These are phyloP conservation scores for Xylaria acuta DNA, from an alignment of 495 filamentous ascomycete genomes.

Conservation along the genomic window DNA sequence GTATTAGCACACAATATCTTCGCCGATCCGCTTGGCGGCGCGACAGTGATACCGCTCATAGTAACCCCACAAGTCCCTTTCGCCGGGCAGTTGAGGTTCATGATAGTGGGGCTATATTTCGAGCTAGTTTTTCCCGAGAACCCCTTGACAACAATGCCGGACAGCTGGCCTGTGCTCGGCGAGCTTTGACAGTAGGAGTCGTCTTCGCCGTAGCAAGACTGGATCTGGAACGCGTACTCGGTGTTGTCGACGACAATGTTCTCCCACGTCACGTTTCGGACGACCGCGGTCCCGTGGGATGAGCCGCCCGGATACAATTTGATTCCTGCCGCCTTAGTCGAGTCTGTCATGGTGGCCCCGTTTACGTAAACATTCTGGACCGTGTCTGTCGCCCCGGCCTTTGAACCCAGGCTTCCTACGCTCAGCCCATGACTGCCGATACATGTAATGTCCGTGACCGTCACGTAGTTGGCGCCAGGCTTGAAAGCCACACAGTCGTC, in stretches of 20 bases:
- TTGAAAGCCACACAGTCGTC: slow-evolving; percentile 57
- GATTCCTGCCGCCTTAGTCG: slow-evolving; percentile 52
- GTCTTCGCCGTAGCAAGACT: slow-evolving; percentile 55
- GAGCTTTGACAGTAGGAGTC: slow-evolving; percentile 47
- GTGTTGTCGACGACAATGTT: slow-evolving; percentile 46
- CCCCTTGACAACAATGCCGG: slow-evolving; percentile 44
- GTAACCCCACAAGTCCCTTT: slow-evolving; percentile 48
- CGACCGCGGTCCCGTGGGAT: slow-evolving; percentile 43
- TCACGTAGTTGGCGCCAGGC: slow-evolving; percentile 48
- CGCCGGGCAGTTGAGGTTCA: slow-evolving; percentile 50
- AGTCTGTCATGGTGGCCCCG: slow-evolving; percentile 49
- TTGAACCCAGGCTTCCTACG: slow-evolving; percentile 48
- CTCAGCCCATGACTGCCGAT: slow-evolving; percentile 53
- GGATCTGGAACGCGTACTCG: slow-evolving; percentile 57
- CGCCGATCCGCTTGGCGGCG: slow-evolving; percentile 42
- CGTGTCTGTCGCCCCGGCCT: slow-evolving; percentile 33
- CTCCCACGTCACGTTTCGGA: slow-evolving; percentile 52
- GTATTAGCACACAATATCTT: slow-evolving; percentile 53
- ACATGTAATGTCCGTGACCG: slow-evolving; percentile 46
- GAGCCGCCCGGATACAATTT: slow-evolving; percentile 50
- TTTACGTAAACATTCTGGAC: slow-evolving; percentile 50
- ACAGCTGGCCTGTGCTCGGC: slow-evolving; percentile 45
- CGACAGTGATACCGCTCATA: slow-evolving; percentile 43
- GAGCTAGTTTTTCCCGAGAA: slow-evolving; percentile 50
- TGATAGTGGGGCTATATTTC: slow-evolving; percentile 47